Base-by-base conservation (phyloP, 2,329 filamentous ascomycete genomes). In the Metarhizium guizhouense region DNA sequence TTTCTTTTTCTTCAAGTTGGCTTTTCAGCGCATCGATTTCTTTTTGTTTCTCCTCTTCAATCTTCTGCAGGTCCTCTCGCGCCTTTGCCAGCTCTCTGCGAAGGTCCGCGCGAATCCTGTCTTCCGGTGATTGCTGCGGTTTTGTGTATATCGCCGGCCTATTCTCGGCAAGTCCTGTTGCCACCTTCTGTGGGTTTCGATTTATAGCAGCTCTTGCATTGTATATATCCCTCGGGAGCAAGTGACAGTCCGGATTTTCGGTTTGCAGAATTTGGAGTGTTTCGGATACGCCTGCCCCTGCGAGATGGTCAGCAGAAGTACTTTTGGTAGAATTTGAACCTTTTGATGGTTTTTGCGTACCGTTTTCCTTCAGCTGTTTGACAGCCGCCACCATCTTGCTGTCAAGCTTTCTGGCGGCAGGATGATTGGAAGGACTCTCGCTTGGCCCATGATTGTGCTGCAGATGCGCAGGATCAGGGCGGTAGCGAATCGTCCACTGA, bases 321-420 rank as follows among this genome's bases (percentile, higher is more conserved):
- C 52, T 55, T 29, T 57, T 56, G 47, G 52, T 47, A 18, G 54
- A 34, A 43, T 51, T 54, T 45, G 51, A 29, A 47, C 42, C 51
- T 52, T 56, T 52, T 48, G 36, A 47, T 29, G 51, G 48, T 38
- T 58, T 56, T 54, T 54, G 72, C 76, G 65, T 78, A 85, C 83
- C 83, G 66, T 78, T 81, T 64, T 86, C 83, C 68, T 86, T 85
- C 4, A 86, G 73, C 55, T 80, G 75, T 65, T 86, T 86, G 38
- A 86, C 83, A 36, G 82, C 82, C 52, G 83, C 82, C 53, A 86
- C 82, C 77, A 85, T 85, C 66, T 83, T 84, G 64, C 81, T 85
- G 63, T 86, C 83, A 47, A 86, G 69, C 61, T 86, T 86, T 59
- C 83, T 75, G 16, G 83, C 83, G 4, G 83, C 83, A 25, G 83